Evolutionary conservation across 2,329 filamentous ascomycete species (phyloP), one percentile per base, ranked within the genome.

Genomic region (Talaromyces funiculosus): DNA sequence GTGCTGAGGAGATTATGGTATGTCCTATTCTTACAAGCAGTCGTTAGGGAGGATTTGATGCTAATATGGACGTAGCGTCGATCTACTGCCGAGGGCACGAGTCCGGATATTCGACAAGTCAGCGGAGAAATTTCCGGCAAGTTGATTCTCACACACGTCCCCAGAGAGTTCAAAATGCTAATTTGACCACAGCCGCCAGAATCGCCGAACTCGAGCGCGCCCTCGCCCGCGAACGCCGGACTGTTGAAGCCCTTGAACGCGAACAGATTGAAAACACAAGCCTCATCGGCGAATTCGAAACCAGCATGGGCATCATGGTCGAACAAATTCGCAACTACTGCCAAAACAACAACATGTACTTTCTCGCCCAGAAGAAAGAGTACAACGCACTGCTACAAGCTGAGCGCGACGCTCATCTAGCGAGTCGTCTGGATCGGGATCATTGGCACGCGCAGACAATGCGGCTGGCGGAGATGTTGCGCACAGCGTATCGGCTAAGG

Each of bases 251-350:
- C 16, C 71, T 80, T 54, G 75, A 77, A 57, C 73, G 74, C 40
- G 78, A 81, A 64, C 79, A 80, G 61, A 66, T 69, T 14, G 79
- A 81, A 62, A 80, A 81, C 63, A 76, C 73, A 54, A 77, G 75
- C 56, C 64, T 81, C 37, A 78, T 81, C 26, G 74, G 72, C 20
- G 77, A 80, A 64, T 81, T 80, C 62, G 79, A 81, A 64, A 70
- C 73, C 14, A 73, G 69, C 9, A 70, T 81, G 26, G 78, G 78
- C 40, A 74, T 72, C 6, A 78, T 80, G 68, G 77, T 80, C 18
- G 79, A 81, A 58, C 78, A 80, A 62, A 79, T 81, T 58, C 79
- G 79, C 61, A 78, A 77, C 66, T 81, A 80, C 65, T 79, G 77
- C 66, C 76, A 76, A 63, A 78, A 78, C 67, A 79, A 79, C 66